phyloP scores from a whole-genome alignment of 805 yeast genomes.

The Zygoascus biomembranicola region DNA sequence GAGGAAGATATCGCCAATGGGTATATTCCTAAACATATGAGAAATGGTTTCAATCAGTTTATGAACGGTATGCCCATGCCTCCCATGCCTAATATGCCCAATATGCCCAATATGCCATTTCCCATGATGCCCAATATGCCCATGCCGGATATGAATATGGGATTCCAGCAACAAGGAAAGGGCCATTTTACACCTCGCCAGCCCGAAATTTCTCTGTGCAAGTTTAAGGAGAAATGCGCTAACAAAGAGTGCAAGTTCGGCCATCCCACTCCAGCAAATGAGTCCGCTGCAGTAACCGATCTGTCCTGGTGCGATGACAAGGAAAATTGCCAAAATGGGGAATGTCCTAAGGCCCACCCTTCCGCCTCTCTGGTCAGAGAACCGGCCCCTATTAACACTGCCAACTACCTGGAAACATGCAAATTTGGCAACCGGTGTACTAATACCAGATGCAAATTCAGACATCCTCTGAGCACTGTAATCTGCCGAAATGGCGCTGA shows the following conservation, averaged over 20 bases:
- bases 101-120: neutral
- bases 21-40: neutral
- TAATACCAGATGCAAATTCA: constrained; percentile 66
- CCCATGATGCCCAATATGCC: neutral
- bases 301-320: constrained; percentile 70
- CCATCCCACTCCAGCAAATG: constrained; percentile 84
- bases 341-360: constrained; percentile 74
- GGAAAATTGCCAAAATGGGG: constrained; percentile 49
- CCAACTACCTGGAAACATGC: constrained; percentile 65
- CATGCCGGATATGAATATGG: neutral
- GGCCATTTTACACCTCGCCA: constrained; percentile 30
- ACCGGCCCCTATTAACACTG: constrained; percentile 30
- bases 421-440: constrained; percentile 72
- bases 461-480: constrained; percentile 71
- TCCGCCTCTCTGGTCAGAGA: constrained; percentile 48
- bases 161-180: neutral
- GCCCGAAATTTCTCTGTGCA: constrained; percentile 42
- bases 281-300: constrained; percentile 57
- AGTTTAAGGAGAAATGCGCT: constrained; percentile 66
- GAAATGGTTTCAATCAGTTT: neutral
- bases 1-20: constrained; percentile 43
- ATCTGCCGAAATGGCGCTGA: constrained; percentile 76
- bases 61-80: constrained; percentile 23
- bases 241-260: constrained; percentile 80
- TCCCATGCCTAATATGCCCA: constrained; percentile 44